Base-by-base conservation (phyloP, 768 basidiomycete species). In the Suillus occidentalis region DNA sequence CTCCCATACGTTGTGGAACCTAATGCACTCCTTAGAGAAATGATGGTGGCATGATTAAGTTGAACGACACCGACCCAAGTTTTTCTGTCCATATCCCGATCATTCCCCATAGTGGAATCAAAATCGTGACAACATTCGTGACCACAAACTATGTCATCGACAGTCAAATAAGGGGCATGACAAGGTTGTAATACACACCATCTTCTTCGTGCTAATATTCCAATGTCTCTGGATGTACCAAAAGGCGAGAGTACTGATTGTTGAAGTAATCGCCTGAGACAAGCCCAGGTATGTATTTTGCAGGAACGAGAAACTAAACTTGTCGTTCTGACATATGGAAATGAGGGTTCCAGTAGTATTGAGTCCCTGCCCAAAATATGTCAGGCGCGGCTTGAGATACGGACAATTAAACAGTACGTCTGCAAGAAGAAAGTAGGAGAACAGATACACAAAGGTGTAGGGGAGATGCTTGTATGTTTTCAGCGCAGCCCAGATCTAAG, bases 91-190 rank as follows among this genome's bases (percentile, higher is more conserved):
- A 92, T 59, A 94, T 86, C 2, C 93, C 92, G 47, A 93, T 81
- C 90, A 91, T 89, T 14, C 91, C 90, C 92, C 92, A 94, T 7
- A 93, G 79, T 1, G 92, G 91, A 59, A 94, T 92, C 53, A 93
- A 52, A 31, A 93, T 84, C 6, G 90, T 90, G 5, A 89, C 85
- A 0, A 91, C 83, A 67, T 91, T 93, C 6, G 91, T 93, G 0
- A 91, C 84, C 20, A 88, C 77, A 71, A 94, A 93, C 90, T 93
- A 47, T 1, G 52, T 1, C 6, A 28, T 7, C 37, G 31, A 63
- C 39, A 65, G 43, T 28, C 57, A 52, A 40, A 12, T 43, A 16
- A 36, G 55, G 18, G 18, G 87, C 4, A 14, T 0, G 10, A 36
- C 3, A 8, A 13, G 7, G 12, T n/a, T 13, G 39, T 22, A 16